phyloP scores from a whole-genome alignment of 352 stramenopile species.

The Phytophthora quininea region DNA sequence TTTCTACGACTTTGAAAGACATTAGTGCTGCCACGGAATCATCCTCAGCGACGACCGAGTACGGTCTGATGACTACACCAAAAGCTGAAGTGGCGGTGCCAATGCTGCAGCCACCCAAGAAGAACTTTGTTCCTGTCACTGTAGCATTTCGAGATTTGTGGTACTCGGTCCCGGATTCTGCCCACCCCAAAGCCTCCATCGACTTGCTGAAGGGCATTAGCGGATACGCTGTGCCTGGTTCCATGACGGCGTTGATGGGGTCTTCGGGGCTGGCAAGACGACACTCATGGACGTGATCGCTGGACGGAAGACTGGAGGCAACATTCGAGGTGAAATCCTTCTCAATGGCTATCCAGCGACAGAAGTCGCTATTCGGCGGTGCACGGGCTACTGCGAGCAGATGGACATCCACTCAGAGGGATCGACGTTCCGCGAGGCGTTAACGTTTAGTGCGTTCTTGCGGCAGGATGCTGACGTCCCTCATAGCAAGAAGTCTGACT shows the following conservation, averaged over 20 bases:
- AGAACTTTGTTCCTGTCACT: background rate
- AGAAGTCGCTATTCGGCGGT: background rate
- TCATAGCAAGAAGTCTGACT: background rate
- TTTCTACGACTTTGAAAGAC: background rate
- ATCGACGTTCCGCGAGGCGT: background rate
- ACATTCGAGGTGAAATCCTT: background rate
- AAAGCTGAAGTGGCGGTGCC: background rate
- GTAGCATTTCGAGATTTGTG: background rate
- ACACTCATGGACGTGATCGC: background rate
- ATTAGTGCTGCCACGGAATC: background rate
- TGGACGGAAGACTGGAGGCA: background rate
- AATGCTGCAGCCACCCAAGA: background rate
- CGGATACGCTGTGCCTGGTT: conserved; percentile 2
- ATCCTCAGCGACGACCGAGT: background rate
- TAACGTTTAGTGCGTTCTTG: background rate
- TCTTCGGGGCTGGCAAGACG: background rate
- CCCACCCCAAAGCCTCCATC: conserved; percentile 21
- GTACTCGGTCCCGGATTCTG: background rate
- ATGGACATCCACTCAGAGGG: background rate
- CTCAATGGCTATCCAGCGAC: background rate
- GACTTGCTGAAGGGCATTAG: background rate
- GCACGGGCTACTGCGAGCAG: background rate
- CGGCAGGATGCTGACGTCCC: background rate
- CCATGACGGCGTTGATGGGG: background rate
- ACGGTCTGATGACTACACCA: background rate